Percentiles rank a stretch among this genome's conserved stretches.
phyloP scores from a whole-genome alignment of 2,329 filamentous ascomycete species.

The Cladophialophora yegresii region DNA sequence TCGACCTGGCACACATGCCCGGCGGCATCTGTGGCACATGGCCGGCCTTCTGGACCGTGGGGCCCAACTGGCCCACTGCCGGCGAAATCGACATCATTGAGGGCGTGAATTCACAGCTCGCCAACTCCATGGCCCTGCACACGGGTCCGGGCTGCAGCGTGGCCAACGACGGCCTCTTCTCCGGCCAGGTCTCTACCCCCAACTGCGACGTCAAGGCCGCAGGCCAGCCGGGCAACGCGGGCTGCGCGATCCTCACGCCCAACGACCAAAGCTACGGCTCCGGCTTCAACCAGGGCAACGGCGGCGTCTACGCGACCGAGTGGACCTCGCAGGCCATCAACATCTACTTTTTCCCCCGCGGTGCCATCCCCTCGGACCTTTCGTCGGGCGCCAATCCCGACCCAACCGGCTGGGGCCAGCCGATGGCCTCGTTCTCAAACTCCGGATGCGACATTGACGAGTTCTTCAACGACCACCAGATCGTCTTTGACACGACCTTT shows the following conservation, averaged over 20 bases:
- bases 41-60: slow-evolving; percentile 68
- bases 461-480: slow-evolving; percentile 70
- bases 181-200: slow-evolving; percentile 51
- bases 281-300: slow-evolving; percentile 69
- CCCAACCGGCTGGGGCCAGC: slow-evolving; percentile 67
- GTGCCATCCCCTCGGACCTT: slow-evolving; percentile 65
- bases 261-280: slow-evolving; percentile 63
- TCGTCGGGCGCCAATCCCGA: slow-evolving; percentile 58
- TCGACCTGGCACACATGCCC: slow-evolving; percentile 74
- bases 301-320: slow-evolving; percentile 73
- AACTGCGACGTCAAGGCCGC: slow-evolving; percentile 60
- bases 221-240: slow-evolving; percentile 51
- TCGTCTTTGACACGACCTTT: slow-evolving; percentile 81
- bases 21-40: slow-evolving; percentile 69
- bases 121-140: slow-evolving; percentile 68
- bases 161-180: slow-evolving; percentile 49
- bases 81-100: slow-evolving; percentile 83
- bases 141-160: slow-evolving; percentile 64
- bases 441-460: slow-evolving; percentile 70
- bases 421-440: slow-evolving; percentile 65
- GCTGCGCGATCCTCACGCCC: slow-evolving; percentile 60
- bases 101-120: slow-evolving; percentile 65
- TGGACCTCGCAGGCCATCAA: slow-evolving; percentile 73
- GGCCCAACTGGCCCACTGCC: slow-evolving; percentile 66
- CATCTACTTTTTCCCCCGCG: slow-evolving; percentile 81